A percentile compares a stretch with the other conserved stretches of the same genome.
phyloP scores from a whole-genome alignment of 257 asterid species.

The Rubia yunnanensis region DNA sequence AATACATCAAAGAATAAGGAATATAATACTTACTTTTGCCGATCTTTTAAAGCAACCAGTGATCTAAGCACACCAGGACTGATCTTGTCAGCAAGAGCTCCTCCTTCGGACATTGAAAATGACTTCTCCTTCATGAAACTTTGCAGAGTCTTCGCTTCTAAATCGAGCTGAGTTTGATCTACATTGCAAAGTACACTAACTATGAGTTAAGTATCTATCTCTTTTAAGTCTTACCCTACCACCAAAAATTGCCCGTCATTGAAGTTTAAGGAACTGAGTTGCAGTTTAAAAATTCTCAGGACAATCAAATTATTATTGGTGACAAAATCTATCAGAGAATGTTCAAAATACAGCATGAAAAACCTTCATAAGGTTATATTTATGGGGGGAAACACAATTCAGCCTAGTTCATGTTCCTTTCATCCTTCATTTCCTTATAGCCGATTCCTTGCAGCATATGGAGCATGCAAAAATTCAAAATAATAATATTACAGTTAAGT shows the following conservation, averaged over 20 bases:
- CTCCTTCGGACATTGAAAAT: conserved; percentile 56
- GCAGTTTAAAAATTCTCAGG: neutral
- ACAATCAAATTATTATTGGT: neutral
- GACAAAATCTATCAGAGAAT: neutral
- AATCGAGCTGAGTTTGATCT: conserved; percentile 74
- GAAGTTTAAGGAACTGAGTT: too few species aligned
- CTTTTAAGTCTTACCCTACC: neutral
- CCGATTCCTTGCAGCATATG: neutral
- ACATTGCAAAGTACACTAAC: conserved; percentile 18
- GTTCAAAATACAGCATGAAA: neutral
- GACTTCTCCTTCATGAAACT: conserved; percentile 82
- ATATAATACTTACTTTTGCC: conserved; percentile 35
- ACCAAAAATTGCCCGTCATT: neutral
- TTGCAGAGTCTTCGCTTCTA: conserved; percentile 74
- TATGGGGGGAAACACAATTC: neutral
- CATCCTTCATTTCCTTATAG: neutral
- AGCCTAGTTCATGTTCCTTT: neutral
- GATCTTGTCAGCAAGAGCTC: conserved; percentile 71
- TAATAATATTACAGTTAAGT: neutral
- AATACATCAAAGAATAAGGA: conserved; percentile 1
- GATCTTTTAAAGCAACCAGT: conserved; percentile 65
- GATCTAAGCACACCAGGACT: conserved; percentile 81
- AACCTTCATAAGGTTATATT: neutral
- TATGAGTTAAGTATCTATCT: conserved; percentile 11
- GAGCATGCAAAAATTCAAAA: neutral